Conservation (phyloP, 805 yeast species). For the Saccharomyces kudriavzevii region DNA sequence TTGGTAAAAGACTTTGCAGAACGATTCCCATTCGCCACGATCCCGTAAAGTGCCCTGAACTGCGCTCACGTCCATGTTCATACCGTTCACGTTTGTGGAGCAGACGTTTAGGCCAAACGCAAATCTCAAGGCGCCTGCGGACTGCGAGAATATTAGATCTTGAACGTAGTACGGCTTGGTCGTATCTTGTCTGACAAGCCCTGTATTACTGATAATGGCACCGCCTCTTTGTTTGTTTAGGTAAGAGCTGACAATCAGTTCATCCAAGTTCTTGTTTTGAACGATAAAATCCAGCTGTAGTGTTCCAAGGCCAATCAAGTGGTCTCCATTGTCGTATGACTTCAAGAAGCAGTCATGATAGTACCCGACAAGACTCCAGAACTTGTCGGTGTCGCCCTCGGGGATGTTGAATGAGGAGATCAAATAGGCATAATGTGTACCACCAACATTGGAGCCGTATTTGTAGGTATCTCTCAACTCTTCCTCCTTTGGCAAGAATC, state of each 20-base stretch:
- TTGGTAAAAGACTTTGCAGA: constrained; percentile 8
- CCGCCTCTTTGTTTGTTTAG: constrained; percentile 17
- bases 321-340: constrained; percentile 12
- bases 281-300: constrained; percentile 15
- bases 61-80: constrained; percentile 14
- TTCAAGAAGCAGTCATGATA: constrained; percentile 10
- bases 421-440: constrained; percentile 17
- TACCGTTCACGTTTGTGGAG: constrained; percentile 18
- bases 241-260: constrained; percentile 10
- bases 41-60: constrained; percentile 12
- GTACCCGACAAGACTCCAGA: constrained; percentile 17
- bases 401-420: constrained; percentile 15
- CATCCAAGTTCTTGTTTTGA: constrained; percentile 16
- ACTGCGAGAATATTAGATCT: constrained; percentile 19
- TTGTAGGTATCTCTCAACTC: constrained; percentile 10
- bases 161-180: constrained; percentile 3
- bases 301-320: constrained; percentile 15
- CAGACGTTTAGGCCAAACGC: constrained; percentile 14
- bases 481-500: constrained; percentile 11
- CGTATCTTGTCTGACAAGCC: constrained; percentile 8
- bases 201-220: constrained; percentile 22
- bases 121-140: constrained; percentile 18
- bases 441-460: constrained; percentile 24
- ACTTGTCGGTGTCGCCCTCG: constrained; percentile 7
- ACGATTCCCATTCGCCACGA: constrained; percentile 6